These are phyloP conservation scores for Chalciporus sphaerocephalus DNA, from an alignment of 768 basidiomycete genomes.

Conservation along the genomic window DNA sequence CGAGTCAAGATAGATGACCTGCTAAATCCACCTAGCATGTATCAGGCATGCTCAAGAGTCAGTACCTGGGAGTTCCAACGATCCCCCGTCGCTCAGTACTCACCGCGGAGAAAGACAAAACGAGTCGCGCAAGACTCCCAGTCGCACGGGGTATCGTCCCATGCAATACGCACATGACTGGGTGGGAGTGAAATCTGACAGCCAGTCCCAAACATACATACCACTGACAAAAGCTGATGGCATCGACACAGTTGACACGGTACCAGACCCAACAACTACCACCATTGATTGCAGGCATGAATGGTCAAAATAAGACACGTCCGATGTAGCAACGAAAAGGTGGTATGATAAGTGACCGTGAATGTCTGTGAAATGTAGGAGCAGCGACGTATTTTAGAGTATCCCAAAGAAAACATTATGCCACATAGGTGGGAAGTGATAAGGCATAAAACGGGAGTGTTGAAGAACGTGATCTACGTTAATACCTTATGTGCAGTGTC, in stretches of 20 bases:
- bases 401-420: slow-evolving; percentile 20
- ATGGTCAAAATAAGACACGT: slow-evolving; percentile 2
- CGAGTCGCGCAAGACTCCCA: neutral
- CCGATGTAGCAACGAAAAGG: neutral
- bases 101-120: neutral
- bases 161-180: neutral
- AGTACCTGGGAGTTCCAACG: neutral
- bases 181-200: neutral
- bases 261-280: slow-evolving; percentile 1
- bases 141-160: neutral
- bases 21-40: neutral
- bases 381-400: neutral
- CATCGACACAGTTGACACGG: too few relatives aligned
- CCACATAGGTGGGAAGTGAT: slow-evolving; percentile 12
- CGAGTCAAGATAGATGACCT: neutral
- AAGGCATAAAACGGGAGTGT: slow-evolving; percentile 15
- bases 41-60: neutral
- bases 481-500: slow-evolving; percentile 28
- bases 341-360: neutral
- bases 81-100: too few relatives aligned
- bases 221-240: neutral
- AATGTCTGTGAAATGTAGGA: slow-evolving; percentile 7
- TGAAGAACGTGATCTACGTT: slow-evolving; percentile 24
- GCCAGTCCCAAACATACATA: too few relatives aligned
- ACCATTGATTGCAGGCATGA: slow-evolving; percentile 7